phyloP scores from a whole-genome alignment of 2,329 filamentous ascomycete genomes.

The Fusarium verrucosum region DNA sequence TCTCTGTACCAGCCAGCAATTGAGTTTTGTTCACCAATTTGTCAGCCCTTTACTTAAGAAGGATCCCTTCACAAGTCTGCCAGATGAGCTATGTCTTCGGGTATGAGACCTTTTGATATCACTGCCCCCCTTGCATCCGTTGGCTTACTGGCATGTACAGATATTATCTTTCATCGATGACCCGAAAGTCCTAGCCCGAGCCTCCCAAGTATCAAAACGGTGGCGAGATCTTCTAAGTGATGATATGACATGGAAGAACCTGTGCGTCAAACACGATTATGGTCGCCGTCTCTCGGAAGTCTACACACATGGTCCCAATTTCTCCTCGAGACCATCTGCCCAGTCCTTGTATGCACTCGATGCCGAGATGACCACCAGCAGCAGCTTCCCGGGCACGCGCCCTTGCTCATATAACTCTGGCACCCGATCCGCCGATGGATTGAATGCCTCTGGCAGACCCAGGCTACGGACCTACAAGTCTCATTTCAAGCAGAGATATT shows the following conservation, averaged over 20 bases:
- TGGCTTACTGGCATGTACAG: slow-evolving; percentile 55
- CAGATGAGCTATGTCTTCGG: slow-evolving; percentile 90
- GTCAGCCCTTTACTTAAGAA: slow-evolving; percentile 95
- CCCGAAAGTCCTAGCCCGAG: slow-evolving; percentile 88
- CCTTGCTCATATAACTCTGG: slow-evolving; percentile 50
- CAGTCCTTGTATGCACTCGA: slow-evolving; percentile 48
- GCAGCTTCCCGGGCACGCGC: slow-evolving; percentile 57
- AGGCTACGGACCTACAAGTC: slow-evolving; percentile 88
- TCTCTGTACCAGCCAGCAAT: slow-evolving; percentile 91
- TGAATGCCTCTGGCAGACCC: slow-evolving; percentile 49
- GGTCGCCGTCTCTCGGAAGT: slow-evolving; percentile 66
- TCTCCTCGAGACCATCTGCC: slow-evolving; percentile 46
- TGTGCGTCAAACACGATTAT: slow-evolving; percentile 96
- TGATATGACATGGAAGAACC: slow-evolving; percentile 97
- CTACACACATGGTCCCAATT: slow-evolving; percentile 47
- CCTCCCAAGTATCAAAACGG: slow-evolving; percentile 93
- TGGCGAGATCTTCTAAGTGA: slow-evolving; percentile 95
- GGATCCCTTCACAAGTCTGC: slow-evolving; percentile 91
- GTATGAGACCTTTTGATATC: slow-evolving; percentile 61
- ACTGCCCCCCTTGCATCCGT: neutral
- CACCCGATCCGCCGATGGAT: slow-evolving; percentile 66
- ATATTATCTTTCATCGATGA: slow-evolving; percentile 98
- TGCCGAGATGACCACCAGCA: slow-evolving; percentile 47
- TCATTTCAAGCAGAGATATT: slow-evolving; percentile 96
- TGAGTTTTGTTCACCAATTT: slow-evolving; percentile 96